These are phyloP conservation scores for Trapa bicornis DNA, from an alignment of 345 rosid species.

Conservation along the genomic window DNA sequence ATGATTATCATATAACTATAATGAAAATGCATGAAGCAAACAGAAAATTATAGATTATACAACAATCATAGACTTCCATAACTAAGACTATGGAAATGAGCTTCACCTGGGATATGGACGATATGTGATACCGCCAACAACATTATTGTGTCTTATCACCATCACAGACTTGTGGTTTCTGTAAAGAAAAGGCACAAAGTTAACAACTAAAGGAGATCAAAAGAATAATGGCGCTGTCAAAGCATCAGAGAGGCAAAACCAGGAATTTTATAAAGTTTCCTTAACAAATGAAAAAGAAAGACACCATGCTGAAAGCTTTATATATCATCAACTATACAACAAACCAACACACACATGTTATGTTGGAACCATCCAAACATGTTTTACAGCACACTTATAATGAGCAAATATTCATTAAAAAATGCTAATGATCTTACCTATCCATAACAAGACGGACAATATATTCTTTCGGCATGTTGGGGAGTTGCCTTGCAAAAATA, in stretches of 20 bases:
- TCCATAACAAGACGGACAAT: conserved; percentile 99
- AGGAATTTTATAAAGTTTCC: not conserved
- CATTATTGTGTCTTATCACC: conserved; percentile 77
- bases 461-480: conserved; percentile 99
- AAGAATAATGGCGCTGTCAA: not conserved
- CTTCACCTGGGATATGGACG: conserved; percentile 84
- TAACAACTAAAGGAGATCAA: conserved; percentile 3
- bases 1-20: not conserved
- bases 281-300: not conserved
- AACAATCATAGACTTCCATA: not conserved
- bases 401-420: not conserved
- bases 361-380: no score
- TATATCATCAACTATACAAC: no score
- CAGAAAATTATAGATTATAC: not conserved
- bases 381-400: not conserved
- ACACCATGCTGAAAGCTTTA: no score
- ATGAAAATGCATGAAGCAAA: not conserved
- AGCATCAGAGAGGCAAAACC: not conserved
- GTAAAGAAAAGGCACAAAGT: conserved; percentile 12
- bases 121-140: conserved; percentile 98
- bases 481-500: conserved; percentile 90
- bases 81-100: conserved; percentile 4
- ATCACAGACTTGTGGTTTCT: conserved; percentile 98
- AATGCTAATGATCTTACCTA: conserved; percentile 34
- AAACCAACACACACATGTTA: no score